A percentile compares a stretch with the other conserved stretches of the same genome.
Evolutionary conservation across 2,329 filamentous ascomycete species (phyloP).

Genomic region (Cercospora zeae-maydis): DNA sequence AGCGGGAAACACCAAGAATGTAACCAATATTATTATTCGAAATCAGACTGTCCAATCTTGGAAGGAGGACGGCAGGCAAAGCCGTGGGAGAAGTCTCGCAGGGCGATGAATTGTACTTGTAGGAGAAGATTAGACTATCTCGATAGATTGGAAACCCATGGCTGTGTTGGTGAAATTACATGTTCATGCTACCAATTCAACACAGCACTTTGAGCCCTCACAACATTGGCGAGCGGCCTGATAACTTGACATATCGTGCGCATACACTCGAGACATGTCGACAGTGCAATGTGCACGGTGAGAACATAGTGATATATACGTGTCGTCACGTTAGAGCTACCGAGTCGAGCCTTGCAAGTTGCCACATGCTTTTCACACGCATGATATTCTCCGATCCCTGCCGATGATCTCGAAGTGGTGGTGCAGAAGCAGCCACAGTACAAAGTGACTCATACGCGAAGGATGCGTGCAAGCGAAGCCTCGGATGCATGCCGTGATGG

Average conservation of each 20-base stretch:
- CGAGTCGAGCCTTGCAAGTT: neutral
- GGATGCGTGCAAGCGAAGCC: slow-evolving; percentile 1
- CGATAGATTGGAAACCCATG: neutral
- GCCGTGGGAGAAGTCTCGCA: neutral
- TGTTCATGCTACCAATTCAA: neutral
- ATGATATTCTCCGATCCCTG: slow-evolving; percentile 1
- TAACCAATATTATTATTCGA: neutral
- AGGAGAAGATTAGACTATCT: neutral
- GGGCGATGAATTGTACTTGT: neutral
- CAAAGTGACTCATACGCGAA: slow-evolving; percentile 4
- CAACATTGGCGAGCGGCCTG: no score
- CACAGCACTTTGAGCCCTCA: neutral
- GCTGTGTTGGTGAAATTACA: neutral
- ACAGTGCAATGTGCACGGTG: neutral
- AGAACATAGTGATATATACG: neutral
- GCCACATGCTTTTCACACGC: neutral
- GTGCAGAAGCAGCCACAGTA: neutral
- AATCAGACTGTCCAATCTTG: neutral
- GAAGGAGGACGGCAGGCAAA: no score
- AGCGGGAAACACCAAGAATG: neutral
- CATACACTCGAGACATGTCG: no score
- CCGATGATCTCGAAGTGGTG: neutral
- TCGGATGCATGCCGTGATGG: neutral
- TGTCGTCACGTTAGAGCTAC: neutral
- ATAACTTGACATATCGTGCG: no score